These are phyloP conservation scores for Veloboletus limbatus DNA, from an alignment of 1,284 basidiomycete species.

Conservation along the genomic window DNA sequence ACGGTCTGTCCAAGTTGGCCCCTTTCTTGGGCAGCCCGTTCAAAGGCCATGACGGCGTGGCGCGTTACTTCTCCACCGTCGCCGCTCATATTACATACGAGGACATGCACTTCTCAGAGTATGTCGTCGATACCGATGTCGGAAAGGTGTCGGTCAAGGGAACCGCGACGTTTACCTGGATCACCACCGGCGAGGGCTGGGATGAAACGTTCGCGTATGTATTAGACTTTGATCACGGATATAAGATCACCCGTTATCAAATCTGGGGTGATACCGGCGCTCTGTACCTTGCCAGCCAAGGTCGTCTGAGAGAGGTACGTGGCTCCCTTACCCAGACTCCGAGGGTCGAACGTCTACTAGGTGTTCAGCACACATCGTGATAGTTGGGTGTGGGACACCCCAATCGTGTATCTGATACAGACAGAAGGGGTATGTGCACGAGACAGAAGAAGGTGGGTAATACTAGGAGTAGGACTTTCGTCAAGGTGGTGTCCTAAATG, in stretches of 20 bases:
- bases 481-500: slow-evolving; percentile 13
- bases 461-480: not conserved
- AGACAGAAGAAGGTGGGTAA: slow-evolving; percentile 3
- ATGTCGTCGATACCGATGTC: slow-evolving; percentile 37
- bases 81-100: slow-evolving; percentile 41
- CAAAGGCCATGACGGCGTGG: slow-evolving; percentile 42
- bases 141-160: slow-evolving; percentile 55
- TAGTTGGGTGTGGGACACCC: not conserved
- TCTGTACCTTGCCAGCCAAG: slow-evolving; percentile 55
- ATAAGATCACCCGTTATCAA: slow-evolving; percentile 56
- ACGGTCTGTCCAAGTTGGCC: slow-evolving; percentile 54
- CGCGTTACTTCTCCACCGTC: slow-evolving; percentile 51
- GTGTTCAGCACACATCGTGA: not conserved
- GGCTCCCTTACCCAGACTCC: too few species aligned
- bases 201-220: slow-evolving; percentile 61
- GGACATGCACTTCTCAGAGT: slow-evolving; percentile 43
- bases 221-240: slow-evolving; percentile 57
- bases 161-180: slow-evolving; percentile 55
- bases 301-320: slow-evolving; percentile 36
- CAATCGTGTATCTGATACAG: slow-evolving; percentile 19
- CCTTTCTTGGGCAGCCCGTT: slow-evolving; percentile 58
- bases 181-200: slow-evolving; percentile 47
- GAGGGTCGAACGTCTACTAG: too few species aligned
- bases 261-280: slow-evolving; percentile 69
- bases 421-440: slow-evolving; percentile 5